phyloP scores from a whole-genome alignment of 306 rosid genomes.

The Glycine latifolia region DNA sequence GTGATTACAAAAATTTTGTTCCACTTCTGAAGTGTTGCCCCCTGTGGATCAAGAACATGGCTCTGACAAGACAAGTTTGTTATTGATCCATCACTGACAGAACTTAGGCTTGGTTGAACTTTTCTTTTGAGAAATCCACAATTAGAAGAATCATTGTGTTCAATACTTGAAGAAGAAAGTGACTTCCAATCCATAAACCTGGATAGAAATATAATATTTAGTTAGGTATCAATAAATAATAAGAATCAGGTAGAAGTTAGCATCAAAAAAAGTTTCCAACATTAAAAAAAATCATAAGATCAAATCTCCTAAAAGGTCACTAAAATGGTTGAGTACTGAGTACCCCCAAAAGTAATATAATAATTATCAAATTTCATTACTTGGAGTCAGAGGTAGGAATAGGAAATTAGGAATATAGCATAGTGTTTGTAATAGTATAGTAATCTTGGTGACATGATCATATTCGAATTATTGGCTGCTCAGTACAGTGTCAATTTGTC shows the following conservation, averaged over 20 bases:
- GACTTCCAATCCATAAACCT: conserved; percentile 74
- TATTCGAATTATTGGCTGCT: neutral
- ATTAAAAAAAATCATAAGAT: neutral
- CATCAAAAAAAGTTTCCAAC: neutral
- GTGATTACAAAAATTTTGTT: conserved; percentile 82
- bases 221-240: conserved; percentile 8
- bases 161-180: conserved; percentile 56
- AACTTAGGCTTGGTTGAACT: conserved; percentile 49
- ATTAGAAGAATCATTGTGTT: conserved; percentile 40
- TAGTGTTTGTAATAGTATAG: neutral
- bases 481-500: neutral
- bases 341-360: neutral
- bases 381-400: neutral
- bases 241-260: conserved; percentile 29
- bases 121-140: conserved; percentile 48
- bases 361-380: neutral
- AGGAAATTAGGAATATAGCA: neutral
- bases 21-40: conserved; percentile 79
- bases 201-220: conserved; percentile 28
- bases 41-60: conserved; percentile 81
- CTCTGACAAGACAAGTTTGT: conserved; percentile 45
- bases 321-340: neutral
- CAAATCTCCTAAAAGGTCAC: neutral
- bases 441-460: conserved; percentile 16
- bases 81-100: conserved; percentile 43